Evolutionary conservation across 1,284 basidiomycete species (phyloP), one percentile per base, ranked within the genome.

Genomic region (Ceratobasidium sp.): DNA sequence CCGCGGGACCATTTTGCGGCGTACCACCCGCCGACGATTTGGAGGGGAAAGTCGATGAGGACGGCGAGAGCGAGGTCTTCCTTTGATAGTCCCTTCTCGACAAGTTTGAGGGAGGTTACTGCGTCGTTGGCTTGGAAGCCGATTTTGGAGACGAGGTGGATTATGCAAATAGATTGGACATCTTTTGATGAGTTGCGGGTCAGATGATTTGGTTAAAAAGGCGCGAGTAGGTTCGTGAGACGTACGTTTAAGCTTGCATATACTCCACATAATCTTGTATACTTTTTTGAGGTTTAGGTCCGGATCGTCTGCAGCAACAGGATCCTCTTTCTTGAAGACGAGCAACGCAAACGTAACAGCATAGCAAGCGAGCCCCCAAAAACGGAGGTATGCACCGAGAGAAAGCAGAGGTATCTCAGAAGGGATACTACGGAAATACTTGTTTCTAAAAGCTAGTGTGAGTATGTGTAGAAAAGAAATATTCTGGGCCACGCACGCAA

Each of bases 21-120:
- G n/a, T 98, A 88, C 92, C 96, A 99, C 13, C 97, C 97, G 50
- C 96, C 96, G 77, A 96, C 84, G 78, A 99, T 96, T 86, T 99
- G 97, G 86, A 98, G 98, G 1, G 98, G 98, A 81, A 99, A 99
- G 85, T 99, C 98, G 82, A 99, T 94, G 68, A 99, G 90, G 44
- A 98, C 97, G 1, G 96, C 94, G 33, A 98, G 89, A 4, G 98
- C 97, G 50, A 99, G 89, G 82, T 99, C 98, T 86, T 99, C 98
- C 69, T 96, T 94, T 76, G 92, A 93, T 62, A 99, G 89, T 1
- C 97, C 97, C 83, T 98, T 99, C 84, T 99, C 97, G 64, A 99
- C 93, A 85, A 99, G 91, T 84, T 99, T 99, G 73, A 99, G 89
- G 17, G 91, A 93, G 0, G 96, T 97, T 15, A 94, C 95, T 1